Base-by-base conservation (phyloP, 805 yeast genomes). In the Saccharomycopsis schoenii region DNA sequence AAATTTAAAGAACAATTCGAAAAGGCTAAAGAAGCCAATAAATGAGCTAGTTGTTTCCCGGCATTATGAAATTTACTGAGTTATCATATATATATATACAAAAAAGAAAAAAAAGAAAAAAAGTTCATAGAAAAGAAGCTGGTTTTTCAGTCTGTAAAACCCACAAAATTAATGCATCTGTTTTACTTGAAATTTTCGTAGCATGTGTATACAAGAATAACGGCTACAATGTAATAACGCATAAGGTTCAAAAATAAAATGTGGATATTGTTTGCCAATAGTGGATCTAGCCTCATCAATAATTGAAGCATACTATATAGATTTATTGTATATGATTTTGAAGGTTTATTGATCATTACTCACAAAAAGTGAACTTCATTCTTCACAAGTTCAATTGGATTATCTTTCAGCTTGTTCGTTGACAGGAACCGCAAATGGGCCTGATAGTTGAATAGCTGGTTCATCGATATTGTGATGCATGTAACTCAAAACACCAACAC, bases 1-100 rank as follows among this genome's bases (percentile, higher is more conserved):
- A 83, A 88, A 72, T 94, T 94, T 82, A 94, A 94, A 79, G 93
- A 87, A 73, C 85, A 85, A 74, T 94, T 94, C 70, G 96, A 85
- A 75, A 80, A 82, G 70, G 96, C 97, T 66, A 91, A 89, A 78
- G 79, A 79, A 66, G 52, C 61, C 50, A 63, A 63, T 61, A 57
- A 62, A 56, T 60, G 56, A 58, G 19, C 34, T 24, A 17, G 12
- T 17, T 10, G 2, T 10, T 47, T 24, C 50, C 34, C 47, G 21
- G 10, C n/a, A 19, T 12, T 15, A 2, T 47, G 15, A 47, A 14
- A 21, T 47, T 47, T 37, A 37, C 41, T 11, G 52, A 47, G 21
- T 47, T 47, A 12, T 6, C 52, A 11, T 24, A n/a, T n/a, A n/a
- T 21, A 47, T 47, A 47, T 47, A 47, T 47, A 47, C 39, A 52